These are phyloP conservation scores for Globisporangium paroecandrum DNA, from an alignment of 352 stramenopile genomes.

Conservation along the genomic window DNA sequence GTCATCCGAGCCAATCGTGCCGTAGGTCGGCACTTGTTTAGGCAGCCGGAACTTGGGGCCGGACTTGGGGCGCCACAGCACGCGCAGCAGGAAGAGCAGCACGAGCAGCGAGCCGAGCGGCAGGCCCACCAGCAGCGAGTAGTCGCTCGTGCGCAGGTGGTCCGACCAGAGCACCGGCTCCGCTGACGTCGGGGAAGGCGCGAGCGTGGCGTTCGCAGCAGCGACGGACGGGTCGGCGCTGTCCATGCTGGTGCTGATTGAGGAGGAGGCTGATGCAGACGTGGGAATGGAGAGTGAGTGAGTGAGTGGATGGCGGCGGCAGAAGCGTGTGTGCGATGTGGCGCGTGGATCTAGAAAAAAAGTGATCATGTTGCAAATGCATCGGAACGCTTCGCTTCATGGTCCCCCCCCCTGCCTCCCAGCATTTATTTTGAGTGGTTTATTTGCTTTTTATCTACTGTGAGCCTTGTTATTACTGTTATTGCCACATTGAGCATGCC, in stretches of 20 bases:
- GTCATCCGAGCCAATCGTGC: slow-evolving; percentile 59
- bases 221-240: background rate
- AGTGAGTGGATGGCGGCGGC: background rate
- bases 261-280: background rate
- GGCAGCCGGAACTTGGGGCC: slow-evolving; percentile 78
- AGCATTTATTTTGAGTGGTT: background rate
- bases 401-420: background rate
- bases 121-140: slow-evolving; percentile 62
- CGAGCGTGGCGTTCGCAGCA: slow-evolving; percentile 2
- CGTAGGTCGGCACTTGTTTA: slow-evolving; percentile 79
- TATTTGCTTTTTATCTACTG: background rate
- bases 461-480: no score
- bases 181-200: slow-evolving; percentile 5
- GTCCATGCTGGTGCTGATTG: background rate
- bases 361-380: background rate
- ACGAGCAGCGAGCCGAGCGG: slow-evolving; percentile 55
- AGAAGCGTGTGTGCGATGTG: background rate
- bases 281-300: background rate
- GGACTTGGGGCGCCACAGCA: slow-evolving; percentile 68
- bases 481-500: background rate
- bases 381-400: background rate
- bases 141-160: slow-evolving; percentile 50
- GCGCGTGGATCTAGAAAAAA: background rate
- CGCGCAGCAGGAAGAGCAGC: slow-evolving; percentile 58
- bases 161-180: slow-evolving; percentile 52